Conservation (phyloP, 2,329 filamentous ascomycete species). For the Cercospora brassicicola region DNA sequence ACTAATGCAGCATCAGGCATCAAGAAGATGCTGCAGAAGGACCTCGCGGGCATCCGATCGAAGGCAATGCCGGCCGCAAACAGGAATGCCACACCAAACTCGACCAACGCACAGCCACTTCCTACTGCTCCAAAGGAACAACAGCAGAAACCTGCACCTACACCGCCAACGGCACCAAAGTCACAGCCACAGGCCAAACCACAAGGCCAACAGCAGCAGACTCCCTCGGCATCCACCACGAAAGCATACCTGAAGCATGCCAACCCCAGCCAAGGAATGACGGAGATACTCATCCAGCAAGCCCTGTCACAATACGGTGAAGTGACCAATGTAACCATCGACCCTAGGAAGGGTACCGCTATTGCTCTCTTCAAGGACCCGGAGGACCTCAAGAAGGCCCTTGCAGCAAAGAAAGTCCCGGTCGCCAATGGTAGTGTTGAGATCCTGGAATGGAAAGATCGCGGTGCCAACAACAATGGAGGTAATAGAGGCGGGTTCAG, state of each 20-base stretch:
- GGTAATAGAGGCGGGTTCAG: conserved; percentile 24
- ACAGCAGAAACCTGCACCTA: conserved; percentile 24
- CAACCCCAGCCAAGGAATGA: conserved; percentile 88
- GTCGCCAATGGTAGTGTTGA: conserved; percentile 85
- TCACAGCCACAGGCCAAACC: conserved; percentile 36
- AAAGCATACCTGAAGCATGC: conserved; percentile 59
- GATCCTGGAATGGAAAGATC: conserved; percentile 76
- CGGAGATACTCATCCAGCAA: conserved; percentile 73
- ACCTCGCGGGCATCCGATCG: conserved; percentile 56
- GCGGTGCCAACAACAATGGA: conserved; percentile 20
- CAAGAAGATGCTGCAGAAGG: conserved; percentile 60
- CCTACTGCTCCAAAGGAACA: conserved; percentile 41
- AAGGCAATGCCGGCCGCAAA: conserved; percentile 32
- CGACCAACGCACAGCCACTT: conserved; percentile 8
- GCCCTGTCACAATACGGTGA: conserved; percentile 72
- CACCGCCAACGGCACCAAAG: conserved; percentile 22
- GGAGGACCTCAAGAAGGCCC: conserved; percentile 71
- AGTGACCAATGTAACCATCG: conserved; percentile 81
- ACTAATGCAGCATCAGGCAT: conserved; percentile 37
- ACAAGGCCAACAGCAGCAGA: conserved; percentile 31
- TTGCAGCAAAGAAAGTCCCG: conserved; percentile 75
- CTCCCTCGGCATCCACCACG: conserved; percentile 40
- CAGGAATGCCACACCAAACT: conserved; percentile 24
- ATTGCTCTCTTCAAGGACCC: conserved; percentile 84
- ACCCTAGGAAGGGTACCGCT: conserved; percentile 91